Conservation (phyloP, 1,284 basidiomycete species). For the Albatrellus sp. region DNA sequence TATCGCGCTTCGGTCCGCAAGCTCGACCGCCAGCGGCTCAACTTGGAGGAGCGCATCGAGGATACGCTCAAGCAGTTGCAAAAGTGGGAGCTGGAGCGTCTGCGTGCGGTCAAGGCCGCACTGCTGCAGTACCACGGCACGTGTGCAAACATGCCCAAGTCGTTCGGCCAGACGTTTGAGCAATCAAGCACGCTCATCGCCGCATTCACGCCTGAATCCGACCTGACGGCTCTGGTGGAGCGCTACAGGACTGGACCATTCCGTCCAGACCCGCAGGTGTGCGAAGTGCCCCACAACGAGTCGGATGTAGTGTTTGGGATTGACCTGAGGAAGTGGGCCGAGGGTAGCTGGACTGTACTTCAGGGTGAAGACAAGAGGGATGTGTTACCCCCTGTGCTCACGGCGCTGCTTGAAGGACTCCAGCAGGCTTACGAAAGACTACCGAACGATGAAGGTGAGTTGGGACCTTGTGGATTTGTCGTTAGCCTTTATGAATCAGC, state of each 20-base stretch:
- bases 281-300: conserved; percentile 73
- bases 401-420: conserved; percentile 54
- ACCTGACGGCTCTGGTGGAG: conserved; percentile 75
- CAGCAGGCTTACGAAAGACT: conserved; percentile 53
- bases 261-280: conserved; percentile 71
- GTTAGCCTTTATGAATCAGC: not conserved
- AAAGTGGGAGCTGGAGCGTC: conserved; percentile 74
- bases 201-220: conserved; percentile 76
- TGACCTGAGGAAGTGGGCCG: conserved; percentile 79
- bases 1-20: conserved; percentile 69
- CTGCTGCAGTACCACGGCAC: conserved; percentile 77
- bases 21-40: conserved; percentile 69
- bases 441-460: conserved; percentile 51
- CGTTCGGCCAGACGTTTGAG: conserved; percentile 51
- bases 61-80: conserved; percentile 71
- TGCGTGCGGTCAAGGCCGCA: conserved; percentile 76
- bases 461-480: conserved; percentile 3
- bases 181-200: conserved; percentile 65
- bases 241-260: conserved; percentile 85
- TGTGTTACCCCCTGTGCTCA: conserved; percentile 63
- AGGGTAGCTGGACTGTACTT: conserved; percentile 51
- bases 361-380: conserved; percentile 42
- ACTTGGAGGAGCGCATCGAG: conserved; percentile 77
- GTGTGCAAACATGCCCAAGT: conserved; percentile 55
- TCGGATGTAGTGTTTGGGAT: conserved; percentile 82